A percentile compares a stretch with the other conserved stretches of the same genome.
phyloP scores from a whole-genome alignment of 805 yeast species.

The Candida michaelii region DNA sequence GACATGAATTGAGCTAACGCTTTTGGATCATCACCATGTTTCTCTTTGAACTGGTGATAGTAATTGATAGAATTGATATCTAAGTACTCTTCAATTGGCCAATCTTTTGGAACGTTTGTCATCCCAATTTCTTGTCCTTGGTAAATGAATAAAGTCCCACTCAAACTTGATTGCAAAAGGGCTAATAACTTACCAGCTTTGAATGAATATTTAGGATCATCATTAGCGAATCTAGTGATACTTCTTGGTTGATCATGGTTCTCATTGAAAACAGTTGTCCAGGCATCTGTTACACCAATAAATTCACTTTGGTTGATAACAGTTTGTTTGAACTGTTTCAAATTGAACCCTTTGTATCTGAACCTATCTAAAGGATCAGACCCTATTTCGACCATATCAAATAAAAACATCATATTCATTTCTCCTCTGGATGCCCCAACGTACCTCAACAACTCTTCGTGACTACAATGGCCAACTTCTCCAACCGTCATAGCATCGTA shows the following conservation, averaged over 20 bases:
- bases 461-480: conserved; percentile 49
- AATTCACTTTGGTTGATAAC: conserved; percentile 35
- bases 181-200: conserved; percentile 51
- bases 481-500: conserved; percentile 60
- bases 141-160: conserved; percentile 56
- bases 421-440: conserved; percentile 39
- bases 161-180: conserved; percentile 43
- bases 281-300: conserved; percentile 50
- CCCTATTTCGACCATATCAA: conserved; percentile 41
- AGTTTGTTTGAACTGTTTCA: conserved; percentile 44
- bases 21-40: conserved; percentile 15
- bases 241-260: conserved; percentile 64
- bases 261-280: conserved; percentile 57
- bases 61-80: conserved; percentile 50
- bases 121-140: conserved; percentile 65
- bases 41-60: conserved; percentile 32
- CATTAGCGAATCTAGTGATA: conserved; percentile 52
- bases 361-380: conserved; percentile 35
- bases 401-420: conserved; percentile 39
- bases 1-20: conserved; percentile 25
- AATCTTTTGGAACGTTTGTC: conserved; percentile 44
- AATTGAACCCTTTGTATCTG: conserved; percentile 31
- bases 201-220: conserved; percentile 24
- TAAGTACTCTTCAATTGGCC: conserved; percentile 50
- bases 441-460: conserved; percentile 43